Evolutionary conservation across 345 rosid species (phyloP).

Genomic region (Salix udensis): DNA sequence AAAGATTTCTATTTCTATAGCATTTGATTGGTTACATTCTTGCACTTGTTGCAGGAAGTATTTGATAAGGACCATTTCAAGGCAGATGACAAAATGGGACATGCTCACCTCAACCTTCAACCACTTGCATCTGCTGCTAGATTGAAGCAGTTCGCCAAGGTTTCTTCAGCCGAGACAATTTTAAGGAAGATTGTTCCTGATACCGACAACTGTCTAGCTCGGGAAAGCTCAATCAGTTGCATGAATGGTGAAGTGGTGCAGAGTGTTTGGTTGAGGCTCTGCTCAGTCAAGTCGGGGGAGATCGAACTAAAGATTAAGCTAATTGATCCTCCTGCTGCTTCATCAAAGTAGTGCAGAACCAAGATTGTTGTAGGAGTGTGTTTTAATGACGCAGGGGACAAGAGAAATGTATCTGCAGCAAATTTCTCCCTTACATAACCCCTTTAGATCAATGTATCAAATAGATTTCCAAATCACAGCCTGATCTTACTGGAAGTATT

Average conservation of each 20-base stretch:
- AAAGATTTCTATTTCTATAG: background rate
- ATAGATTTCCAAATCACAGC: background rate
- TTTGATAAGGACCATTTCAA: conserved; percentile 94
- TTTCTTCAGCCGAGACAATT: conserved; percentile 57
- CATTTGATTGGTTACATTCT: background rate
- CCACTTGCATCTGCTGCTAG: conserved; percentile 80
- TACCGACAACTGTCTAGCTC: conserved; percentile 66
- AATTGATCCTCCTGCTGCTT: conserved; percentile 36
- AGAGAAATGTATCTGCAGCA: background rate
- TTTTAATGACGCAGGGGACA: background rate
- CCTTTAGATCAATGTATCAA: background rate
- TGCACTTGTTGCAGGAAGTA: conserved; percentile 64
- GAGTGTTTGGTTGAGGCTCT: conserved; percentile 77
- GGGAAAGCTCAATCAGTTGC: conserved; percentile 77
- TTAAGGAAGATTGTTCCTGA: conserved; percentile 82
- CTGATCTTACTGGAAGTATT: background rate
- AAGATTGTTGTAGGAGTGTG: background rate
- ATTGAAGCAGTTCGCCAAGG: conserved; percentile 61
- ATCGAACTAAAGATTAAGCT: conserved; percentile 75
- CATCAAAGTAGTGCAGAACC: conserved; percentile 8
- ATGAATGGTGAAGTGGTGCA: conserved; percentile 81
- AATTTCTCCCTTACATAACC: background rate
- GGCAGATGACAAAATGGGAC: conserved; percentile 98
- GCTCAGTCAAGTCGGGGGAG: conserved; percentile 89
- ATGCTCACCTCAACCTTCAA: conserved; percentile 77